Conservation (phyloP, 306 rosid species). For the Ammopiptanthus mongolicus region DNA sequence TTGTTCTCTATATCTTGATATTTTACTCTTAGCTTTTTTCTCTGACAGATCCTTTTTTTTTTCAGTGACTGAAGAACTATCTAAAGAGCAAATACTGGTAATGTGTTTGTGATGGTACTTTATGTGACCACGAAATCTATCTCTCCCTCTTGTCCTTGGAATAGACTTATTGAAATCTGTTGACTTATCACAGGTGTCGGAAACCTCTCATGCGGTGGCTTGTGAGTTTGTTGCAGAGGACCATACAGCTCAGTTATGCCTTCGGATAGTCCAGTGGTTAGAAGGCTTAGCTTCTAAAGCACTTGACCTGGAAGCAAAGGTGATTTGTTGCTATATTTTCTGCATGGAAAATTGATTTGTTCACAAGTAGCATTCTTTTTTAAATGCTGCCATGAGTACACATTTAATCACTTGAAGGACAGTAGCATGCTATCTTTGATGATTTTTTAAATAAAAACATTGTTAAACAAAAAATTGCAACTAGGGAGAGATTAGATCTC, state of each 20-base stretch:
- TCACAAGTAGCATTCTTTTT: constrained; percentile 1
- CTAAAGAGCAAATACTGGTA: constrained; percentile 77
- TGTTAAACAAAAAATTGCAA: neutral
- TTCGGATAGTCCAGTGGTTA: constrained; percentile 93
- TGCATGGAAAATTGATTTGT: constrained; percentile 10
- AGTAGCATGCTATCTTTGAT: neutral
- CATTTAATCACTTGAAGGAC: neutral
- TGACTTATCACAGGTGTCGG: constrained; percentile 58
- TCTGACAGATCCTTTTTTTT: constrained; percentile 28
- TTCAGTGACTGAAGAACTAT: constrained; percentile 84
- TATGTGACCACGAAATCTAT: neutral
- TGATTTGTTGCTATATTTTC: constrained; percentile 27
- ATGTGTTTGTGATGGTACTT: constrained; percentile 25
- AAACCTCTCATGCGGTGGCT: constrained; percentile 82
- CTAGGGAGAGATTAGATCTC: neutral
- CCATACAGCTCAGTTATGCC: constrained; percentile 81
- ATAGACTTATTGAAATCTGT: constrained; percentile 22
- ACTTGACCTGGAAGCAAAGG: constrained; percentile 92
- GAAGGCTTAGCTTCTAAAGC: constrained; percentile 91
- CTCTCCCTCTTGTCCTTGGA: neutral
- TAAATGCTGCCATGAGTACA: neutral
- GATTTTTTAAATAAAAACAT: neutral
- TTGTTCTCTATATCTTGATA: neutral
- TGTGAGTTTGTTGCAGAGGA: constrained; percentile 85
- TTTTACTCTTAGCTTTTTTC: neutral